Conservation (phyloP, 805 yeast species). For the Kluyveromyces nonfermentans region DNA sequence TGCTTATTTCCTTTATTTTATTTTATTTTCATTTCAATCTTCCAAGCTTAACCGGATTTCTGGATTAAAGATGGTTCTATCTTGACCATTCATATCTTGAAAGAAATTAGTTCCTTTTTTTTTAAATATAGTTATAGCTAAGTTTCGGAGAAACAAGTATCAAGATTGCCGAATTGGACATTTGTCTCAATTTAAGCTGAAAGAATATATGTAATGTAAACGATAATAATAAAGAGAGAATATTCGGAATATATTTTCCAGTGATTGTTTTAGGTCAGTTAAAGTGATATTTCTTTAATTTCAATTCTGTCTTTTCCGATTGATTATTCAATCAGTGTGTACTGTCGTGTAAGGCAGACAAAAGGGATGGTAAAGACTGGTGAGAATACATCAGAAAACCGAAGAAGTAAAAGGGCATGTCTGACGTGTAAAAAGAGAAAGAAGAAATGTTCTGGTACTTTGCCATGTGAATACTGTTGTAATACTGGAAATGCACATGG, state of each 20-base stretch:
- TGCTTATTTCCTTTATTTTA: too few relatives aligned
- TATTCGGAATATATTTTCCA: too few relatives aligned
- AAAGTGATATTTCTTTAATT: background rate
- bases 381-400: background rate
- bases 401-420: conserved; percentile 10
- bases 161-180: background rate
- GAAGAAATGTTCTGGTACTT: conserved; percentile 12
- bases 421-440: conserved; percentile 12
- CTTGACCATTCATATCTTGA: too few relatives aligned
- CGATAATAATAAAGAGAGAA: too few relatives aligned
- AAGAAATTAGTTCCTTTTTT: too few relatives aligned
- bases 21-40: too few relatives aligned
- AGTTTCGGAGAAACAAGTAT: background rate
- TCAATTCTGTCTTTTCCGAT: background rate
- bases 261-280: background rate
- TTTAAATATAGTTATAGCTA: too few relatives aligned
- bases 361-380: background rate
- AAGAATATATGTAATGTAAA: background rate
- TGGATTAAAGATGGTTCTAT: too few relatives aligned
- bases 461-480: conserved; percentile 14
- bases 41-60: too few relatives aligned
- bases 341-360: too few relatives aligned
- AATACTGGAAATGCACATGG: conserved; percentile 9
- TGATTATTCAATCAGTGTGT: background rate
- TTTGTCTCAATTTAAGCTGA: background rate